These are phyloP conservation scores for Cutaneotrichosporon spelunceum DNA, from an alignment of 1,284 basidiomycete species.

Conservation along the genomic window DNA sequence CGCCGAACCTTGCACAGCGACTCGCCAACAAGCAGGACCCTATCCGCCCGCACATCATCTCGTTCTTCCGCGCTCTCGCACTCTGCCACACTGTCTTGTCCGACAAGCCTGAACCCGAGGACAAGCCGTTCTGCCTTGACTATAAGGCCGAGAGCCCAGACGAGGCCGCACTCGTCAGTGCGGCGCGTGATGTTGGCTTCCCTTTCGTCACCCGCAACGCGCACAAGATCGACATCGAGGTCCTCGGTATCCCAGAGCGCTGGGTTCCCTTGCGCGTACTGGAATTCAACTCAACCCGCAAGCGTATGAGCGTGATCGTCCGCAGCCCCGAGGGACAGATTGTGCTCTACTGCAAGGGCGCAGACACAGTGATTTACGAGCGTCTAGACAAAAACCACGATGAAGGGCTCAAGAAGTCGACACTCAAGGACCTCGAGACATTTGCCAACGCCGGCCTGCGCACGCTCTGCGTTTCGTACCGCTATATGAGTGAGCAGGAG, in stretches of 20 bases:
- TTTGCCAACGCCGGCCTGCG: slow-evolving; percentile 91
- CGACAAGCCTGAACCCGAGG: slow-evolving; percentile 65
- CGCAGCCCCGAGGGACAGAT: slow-evolving; percentile 77
- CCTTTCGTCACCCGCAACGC: slow-evolving; percentile 78
- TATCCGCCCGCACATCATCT: slow-evolving; percentile 67
- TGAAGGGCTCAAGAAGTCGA: slow-evolving; percentile 67
- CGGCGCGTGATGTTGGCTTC: slow-evolving; percentile 88
- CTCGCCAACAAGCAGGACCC: slow-evolving; percentile 62
- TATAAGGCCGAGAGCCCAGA: slow-evolving; percentile 93
- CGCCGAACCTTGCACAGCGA: slow-evolving; percentile 75
- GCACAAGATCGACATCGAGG: slow-evolving; percentile 79
- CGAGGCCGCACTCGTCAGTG: slow-evolving; percentile 88
- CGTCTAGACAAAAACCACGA: slow-evolving; percentile 75
- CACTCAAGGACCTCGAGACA: slow-evolving; percentile 79
- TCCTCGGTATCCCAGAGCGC: slow-evolving; percentile 80
- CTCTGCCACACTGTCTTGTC: slow-evolving; percentile 84
- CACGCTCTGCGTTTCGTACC: slow-evolving; percentile 85
- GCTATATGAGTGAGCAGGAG: slow-evolving; percentile 75
- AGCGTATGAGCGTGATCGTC: slow-evolving; percentile 88
- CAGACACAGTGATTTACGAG: slow-evolving; percentile 90
- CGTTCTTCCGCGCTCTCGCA: slow-evolving; percentile 87
- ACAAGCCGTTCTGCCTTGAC: slow-evolving; percentile 66
- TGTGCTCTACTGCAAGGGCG: slow-evolving; percentile 91
- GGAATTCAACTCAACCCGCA: slow-evolving; percentile 90
- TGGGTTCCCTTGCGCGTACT: slow-evolving; percentile 76